These are phyloP conservation scores for Xylaria palmicola DNA, from an alignment of 495 filamentous ascomycete species.

Conservation along the genomic window DNA sequence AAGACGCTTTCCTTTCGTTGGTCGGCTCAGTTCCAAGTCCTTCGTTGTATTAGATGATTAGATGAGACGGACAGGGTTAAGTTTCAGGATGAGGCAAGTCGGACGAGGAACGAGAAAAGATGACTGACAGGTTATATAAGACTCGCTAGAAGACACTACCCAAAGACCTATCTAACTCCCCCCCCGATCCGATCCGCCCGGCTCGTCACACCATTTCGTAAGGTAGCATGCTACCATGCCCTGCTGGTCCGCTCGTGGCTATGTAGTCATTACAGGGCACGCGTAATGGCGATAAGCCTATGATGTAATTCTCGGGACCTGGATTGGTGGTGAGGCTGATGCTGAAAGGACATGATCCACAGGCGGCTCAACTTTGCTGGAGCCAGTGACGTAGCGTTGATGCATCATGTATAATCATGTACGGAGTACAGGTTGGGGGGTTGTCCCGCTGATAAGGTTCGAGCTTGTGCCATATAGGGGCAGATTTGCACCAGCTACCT, in stretches of 20 bases:
- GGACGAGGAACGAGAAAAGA: neutral
- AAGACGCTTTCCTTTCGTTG: too few relatives aligned
- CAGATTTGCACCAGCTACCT: too few relatives aligned
- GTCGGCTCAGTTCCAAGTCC: neutral
- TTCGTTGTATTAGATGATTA: neutral
- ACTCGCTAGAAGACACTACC: neutral
- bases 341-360: neutral
- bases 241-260: neutral
- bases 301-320: constrained; percentile 6
- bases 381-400: constrained; percentile 5
- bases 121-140: neutral
- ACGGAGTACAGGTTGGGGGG: too few relatives aligned
- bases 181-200: neutral
- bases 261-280: neutral
- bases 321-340: neutral
- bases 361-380: constrained; percentile 9
- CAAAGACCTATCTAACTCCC: neutral
- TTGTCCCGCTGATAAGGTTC: too few relatives aligned
- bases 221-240: neutral
- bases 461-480: too few relatives aligned
- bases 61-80: neutral
- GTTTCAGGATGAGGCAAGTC: neutral
- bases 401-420: too few relatives aligned
- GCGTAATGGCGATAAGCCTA: constrained; percentile 10
- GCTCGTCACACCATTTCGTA: neutral